These are phyloP conservation scores for Scedosporium aurantiacum DNA, from an alignment of 2,329 filamentous ascomycete genomes.

Conservation along the genomic window DNA sequence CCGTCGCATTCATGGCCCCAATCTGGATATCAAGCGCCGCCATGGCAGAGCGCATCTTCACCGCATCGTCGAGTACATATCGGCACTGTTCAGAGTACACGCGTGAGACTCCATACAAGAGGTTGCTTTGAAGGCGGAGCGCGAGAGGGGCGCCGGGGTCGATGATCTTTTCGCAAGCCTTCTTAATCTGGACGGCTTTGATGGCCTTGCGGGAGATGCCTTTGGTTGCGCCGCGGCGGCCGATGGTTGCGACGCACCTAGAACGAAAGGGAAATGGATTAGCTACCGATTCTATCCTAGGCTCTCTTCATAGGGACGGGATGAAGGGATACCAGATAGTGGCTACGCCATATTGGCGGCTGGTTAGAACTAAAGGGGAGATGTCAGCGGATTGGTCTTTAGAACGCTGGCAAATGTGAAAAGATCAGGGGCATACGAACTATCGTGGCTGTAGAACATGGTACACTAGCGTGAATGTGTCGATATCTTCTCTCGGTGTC, in stretches of 20 bases:
- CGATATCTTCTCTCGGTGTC: background rate
- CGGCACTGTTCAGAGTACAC: constrained; percentile 81
- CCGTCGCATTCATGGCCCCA: constrained; percentile 29
- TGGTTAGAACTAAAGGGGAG: constrained; percentile 61
- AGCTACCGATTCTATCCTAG: background rate
- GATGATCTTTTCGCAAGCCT: constrained; percentile 81
- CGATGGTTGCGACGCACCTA: constrained; percentile 87
- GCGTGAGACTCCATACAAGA: constrained; percentile 75
- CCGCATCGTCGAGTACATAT: constrained; percentile 73
- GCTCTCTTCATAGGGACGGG: background rate
- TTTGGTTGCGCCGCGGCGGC: constrained; percentile 51
- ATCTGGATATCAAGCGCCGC: constrained; percentile 47
- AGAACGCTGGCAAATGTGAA: background rate
- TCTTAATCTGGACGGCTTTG: constrained; percentile 73
- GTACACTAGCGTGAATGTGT: constrained; percentile 8
- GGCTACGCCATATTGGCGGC: constrained; percentile 78
- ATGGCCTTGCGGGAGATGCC: constrained; percentile 81
- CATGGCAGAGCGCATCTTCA: constrained; percentile 65
- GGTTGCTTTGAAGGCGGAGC: constrained; percentile 75
- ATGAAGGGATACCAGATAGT: constrained; percentile 84
- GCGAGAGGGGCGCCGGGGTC: constrained; percentile 76
- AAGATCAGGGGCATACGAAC: constrained; percentile 38
- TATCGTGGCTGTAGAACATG: constrained; percentile 97
- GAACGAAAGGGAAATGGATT: constrained; percentile 4
- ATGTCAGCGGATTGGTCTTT: constrained; percentile 13